Evolutionary conservation across 371 early-diverging fungal species (phyloP), one percentile per base, ranked within the genome.

Genomic region (Mycotypha africana): DNA sequence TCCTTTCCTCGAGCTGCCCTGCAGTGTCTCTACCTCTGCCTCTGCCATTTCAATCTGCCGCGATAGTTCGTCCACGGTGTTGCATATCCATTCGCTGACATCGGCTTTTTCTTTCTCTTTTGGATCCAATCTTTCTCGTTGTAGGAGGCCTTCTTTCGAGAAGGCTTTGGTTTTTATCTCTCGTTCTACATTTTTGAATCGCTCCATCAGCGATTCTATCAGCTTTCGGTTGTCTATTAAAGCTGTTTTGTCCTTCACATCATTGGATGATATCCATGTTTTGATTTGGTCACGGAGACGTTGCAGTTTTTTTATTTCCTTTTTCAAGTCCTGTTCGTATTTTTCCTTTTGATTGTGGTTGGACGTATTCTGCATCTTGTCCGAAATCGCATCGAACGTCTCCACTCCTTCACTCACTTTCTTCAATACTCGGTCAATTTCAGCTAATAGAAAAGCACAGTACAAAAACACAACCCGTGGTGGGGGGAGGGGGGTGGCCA

Each of bases 101-200:
- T 94, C 92, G 20, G 73, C 67, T 55, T 92, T 93, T 55, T 93
- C 90, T 56, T 86, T 85, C 48, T 95, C 96, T 58, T 85, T 82
- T 1, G 98, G 98, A 74, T 98, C 98, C 49, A 96, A 54, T 49
- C 85, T 86, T 42, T 79, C 80, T 32, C 84, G 77, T 52, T 82
- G 83, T 47, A 74, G 56, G 25, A 98, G 67, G 14, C 98, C 98
- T 60, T 95, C 98, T 65, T 94, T 90, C 12, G 95, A 95, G 60
- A 81, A 98, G 2, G 96, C 95, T 65, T 98, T 98, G 45, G 96
- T 95, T 67, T 98, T 98, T 81, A 98, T 92, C 65, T 97, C 98
- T 62, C 91, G 92, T 65, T 98, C 98, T 39, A 83, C 79, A 2
- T 93, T 93, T 74, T 98, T 98, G 78, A 98, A 98, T 53, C 81